Conservation (phyloP, 148 eudicot species). For the Heliamphora exappendiculata region DNA sequence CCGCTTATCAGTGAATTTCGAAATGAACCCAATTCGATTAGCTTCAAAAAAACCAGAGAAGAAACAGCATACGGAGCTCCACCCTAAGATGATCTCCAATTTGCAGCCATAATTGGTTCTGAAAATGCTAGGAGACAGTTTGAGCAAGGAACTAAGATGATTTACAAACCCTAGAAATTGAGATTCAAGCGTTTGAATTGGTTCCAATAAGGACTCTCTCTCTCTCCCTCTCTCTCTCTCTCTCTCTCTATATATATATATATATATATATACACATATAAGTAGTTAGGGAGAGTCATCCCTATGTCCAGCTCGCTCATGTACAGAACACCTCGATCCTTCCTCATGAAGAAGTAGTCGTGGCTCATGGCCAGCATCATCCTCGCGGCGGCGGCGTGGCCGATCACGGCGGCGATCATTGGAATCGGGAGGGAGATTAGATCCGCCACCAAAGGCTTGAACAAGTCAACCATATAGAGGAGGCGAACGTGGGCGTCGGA, state of each 20-base stretch:
- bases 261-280: no score
- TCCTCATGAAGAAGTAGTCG: constrained; percentile 30
- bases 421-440: constrained; percentile 31
- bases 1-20: not conserved
- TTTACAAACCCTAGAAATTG: no score
- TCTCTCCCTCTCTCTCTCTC: no score
- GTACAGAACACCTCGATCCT: constrained; percentile 20
- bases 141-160: no score
- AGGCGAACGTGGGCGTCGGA: constrained; percentile 8
- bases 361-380: constrained; percentile 30
- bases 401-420: constrained; percentile 30
- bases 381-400: constrained; percentile 40
- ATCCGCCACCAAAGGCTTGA: constrained; percentile 24
- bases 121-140: no score
- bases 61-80: not conserved
- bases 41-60: not conserved
- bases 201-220: no score
- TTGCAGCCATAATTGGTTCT: no score
- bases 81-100: not conserved
- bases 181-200: no score
- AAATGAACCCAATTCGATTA: not conserved
- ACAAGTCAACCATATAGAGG: constrained; percentile 24
- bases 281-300: constrained; percentile 38
- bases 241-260: no score
- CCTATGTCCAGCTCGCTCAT: constrained; percentile 49